phyloP scores from a whole-genome alignment of 148 eudicot species.

The Camellia granthamiana region DNA sequence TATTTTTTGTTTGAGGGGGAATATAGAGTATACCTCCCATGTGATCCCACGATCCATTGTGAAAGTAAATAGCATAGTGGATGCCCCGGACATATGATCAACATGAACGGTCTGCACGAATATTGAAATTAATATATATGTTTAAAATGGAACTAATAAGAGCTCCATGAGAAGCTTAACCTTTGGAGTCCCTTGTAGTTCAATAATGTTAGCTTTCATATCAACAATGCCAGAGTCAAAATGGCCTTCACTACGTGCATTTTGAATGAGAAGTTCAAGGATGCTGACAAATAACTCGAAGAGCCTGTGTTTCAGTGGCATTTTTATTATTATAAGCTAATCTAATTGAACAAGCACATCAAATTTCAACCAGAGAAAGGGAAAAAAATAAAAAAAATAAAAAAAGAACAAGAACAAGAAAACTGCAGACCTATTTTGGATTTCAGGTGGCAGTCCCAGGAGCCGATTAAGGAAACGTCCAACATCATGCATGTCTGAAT shows the following conservation, averaged over 20 bases:
- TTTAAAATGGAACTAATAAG: neutral
- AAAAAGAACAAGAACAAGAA: too few species aligned
- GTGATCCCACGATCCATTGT: constrained; percentile 84
- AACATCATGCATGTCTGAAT: constrained; percentile 96
- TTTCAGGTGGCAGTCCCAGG: constrained; percentile 89
- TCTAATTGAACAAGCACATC: neutral
- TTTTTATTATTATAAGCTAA: neutral
- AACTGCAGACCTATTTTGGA: constrained; percentile 72
- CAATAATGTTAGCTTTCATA: constrained; percentile 74
- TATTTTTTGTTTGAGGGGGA: neutral
- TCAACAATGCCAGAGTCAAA: constrained; percentile 94
- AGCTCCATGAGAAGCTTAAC: constrained; percentile 31
- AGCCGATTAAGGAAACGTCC: constrained; percentile 92
- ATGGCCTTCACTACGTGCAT: constrained; percentile 88
- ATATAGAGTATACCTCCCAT: constrained; percentile 66
- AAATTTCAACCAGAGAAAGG: neutral
- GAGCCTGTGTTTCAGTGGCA: constrained; percentile 45
- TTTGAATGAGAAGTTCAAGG: constrained; percentile 71
- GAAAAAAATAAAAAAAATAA: neutral
- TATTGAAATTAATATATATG: neutral
- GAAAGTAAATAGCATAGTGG: constrained; percentile 83
- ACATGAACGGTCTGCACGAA: constrained; percentile 81
- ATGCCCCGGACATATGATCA: constrained; percentile 89
- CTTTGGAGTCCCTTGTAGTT: constrained; percentile 83
- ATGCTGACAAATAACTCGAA: constrained; percentile 88